phyloP scores from a whole-genome alignment of 2,329 filamentous ascomycete species.

The Fusarium sp. region DNA sequence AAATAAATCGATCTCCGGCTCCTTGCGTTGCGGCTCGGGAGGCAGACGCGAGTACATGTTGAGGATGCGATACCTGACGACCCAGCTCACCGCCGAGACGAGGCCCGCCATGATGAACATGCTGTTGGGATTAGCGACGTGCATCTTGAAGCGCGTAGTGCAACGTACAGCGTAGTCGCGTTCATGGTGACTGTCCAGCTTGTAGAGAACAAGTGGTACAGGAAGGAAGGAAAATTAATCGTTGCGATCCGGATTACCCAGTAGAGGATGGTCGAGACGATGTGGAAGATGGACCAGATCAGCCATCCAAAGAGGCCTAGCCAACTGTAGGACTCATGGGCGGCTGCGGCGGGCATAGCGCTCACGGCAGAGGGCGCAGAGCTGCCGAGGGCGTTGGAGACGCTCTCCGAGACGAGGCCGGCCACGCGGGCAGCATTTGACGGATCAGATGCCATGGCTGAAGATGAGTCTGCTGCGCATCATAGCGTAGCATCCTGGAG shows the following conservation, averaged over 20 bases:
- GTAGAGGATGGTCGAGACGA: conserved; percentile 73
- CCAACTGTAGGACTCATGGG: conserved; percentile 63
- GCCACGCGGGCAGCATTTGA: conserved; percentile 53
- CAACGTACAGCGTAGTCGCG: conserved; percentile 86
- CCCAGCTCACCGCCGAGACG: conserved; percentile 90
- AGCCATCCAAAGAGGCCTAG: conserved; percentile 68
- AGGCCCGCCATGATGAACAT: conserved; percentile 82
- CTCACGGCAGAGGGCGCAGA: conserved; percentile 55
- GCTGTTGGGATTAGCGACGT: conserved; percentile 53
- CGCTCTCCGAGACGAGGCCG: conserved; percentile 48
- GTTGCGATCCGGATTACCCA: conserved; percentile 88
- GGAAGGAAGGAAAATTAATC: conserved; percentile 87
- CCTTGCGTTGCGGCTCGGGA: conserved; percentile 94
- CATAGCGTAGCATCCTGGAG: conserved; percentile 53
- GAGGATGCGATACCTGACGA: conserved; percentile 93
- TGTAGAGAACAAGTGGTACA: conserved; percentile 91
- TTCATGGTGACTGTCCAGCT: conserved; percentile 99
- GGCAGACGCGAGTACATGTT: conserved; percentile 97
- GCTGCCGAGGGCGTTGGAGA: conserved; percentile 49
- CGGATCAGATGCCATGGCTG: conserved; percentile 57
- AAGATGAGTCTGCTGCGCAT: conserved; percentile 45
- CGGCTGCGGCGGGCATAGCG: conserved; percentile 46
- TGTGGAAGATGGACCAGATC: conserved; percentile 66
- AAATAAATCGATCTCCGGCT: conserved; percentile 94
- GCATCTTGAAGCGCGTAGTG: conserved; percentile 1